Evolutionary conservation across 345 rosid species (phyloP).

Genomic region (Cardamine occulta): DNA sequence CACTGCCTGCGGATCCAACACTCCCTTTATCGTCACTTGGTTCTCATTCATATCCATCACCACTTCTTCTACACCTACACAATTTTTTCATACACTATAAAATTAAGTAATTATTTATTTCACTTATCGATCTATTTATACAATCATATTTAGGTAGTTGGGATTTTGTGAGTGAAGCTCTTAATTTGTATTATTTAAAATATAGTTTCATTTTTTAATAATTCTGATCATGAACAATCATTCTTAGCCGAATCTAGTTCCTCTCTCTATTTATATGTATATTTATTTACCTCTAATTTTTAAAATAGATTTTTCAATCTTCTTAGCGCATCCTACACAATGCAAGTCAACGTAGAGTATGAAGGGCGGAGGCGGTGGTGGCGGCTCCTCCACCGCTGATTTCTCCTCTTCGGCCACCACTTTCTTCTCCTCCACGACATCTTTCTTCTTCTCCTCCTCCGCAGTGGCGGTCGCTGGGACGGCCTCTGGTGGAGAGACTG

Average conservation of each 20-base stretch:
- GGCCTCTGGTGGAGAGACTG: constrained; percentile 38
- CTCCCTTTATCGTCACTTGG: constrained; percentile 81
- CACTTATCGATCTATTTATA: neutral
- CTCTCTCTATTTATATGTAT: neutral
- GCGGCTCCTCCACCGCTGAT: constrained; percentile 46
- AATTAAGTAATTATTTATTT: neutral
- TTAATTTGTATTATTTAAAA: neutral
- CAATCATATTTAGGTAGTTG: constrained; percentile 14
- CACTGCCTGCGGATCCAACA: constrained; percentile 76
- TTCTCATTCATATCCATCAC: constrained; percentile 68
- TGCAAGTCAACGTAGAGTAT: constrained; percentile 81
- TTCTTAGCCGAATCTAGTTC: constrained; percentile 5
- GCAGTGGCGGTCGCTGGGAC: constrained; percentile 20
- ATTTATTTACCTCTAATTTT: constrained; percentile 64
- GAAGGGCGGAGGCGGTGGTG: constrained; percentile 67
- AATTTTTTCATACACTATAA: neutral
- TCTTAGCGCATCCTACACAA: constrained; percentile 93
- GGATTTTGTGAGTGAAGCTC: constrained; percentile 12
- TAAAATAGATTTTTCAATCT: constrained; percentile 78
- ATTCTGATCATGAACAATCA: neutral
- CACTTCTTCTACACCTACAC: constrained; percentile 84
- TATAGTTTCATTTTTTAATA: neutral
- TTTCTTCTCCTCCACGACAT: constrained; percentile 48
- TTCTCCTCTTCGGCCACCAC: constrained; percentile 44
- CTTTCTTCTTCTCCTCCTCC: constrained; percentile 46